Conservation (phyloP, 768 basidiomycete species). For the Calocybe cyanea region DNA sequence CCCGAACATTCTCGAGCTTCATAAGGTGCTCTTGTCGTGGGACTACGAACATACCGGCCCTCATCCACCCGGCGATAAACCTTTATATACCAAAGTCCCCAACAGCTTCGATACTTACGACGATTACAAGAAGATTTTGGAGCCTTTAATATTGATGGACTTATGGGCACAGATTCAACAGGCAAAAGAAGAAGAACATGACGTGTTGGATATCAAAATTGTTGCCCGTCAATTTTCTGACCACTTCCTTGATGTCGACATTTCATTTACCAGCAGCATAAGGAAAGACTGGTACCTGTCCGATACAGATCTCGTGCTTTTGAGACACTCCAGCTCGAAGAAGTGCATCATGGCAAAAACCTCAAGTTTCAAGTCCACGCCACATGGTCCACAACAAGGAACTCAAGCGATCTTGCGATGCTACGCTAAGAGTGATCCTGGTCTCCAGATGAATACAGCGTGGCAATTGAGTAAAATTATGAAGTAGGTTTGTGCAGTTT, state of each 20-base stretch:
- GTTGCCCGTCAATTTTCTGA: slow-evolving; percentile 68
- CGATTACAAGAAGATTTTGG: slow-evolving; percentile 73
- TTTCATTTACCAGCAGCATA: slow-evolving; percentile 53
- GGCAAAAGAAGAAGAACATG: slow-evolving; percentile 63
- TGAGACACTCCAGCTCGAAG: slow-evolving; percentile 54
- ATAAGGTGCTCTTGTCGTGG: slow-evolving; percentile 82
- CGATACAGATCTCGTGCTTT: slow-evolving; percentile 84
- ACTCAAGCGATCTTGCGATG: slow-evolving; percentile 61
- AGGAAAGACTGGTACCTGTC: slow-evolving; percentile 70
- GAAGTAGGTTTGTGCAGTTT: slow-evolving; percentile 47
- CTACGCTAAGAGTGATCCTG: slow-evolving; percentile 47
- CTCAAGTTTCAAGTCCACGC: slow-evolving; percentile 28
- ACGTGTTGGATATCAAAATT: slow-evolving; percentile 60
- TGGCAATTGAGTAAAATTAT: slow-evolving; percentile 82
- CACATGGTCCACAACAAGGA: slow-evolving; percentile 46
- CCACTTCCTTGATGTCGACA: slow-evolving; percentile 79
- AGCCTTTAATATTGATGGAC: slow-evolving; percentile 84
- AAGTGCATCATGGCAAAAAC: slow-evolving; percentile 68
- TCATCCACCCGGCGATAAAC: slow-evolving; percentile 52
- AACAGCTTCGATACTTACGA: slow-evolving; percentile 58
- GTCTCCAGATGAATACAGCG: slow-evolving; percentile 56
- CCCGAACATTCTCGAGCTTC: slow-evolving; percentile 78
- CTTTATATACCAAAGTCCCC: slow-evolving; percentile 46
- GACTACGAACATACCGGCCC: slow-evolving; percentile 67
- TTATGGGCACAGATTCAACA: slow-evolving; percentile 86